Evolutionary conservation across 208 protist species (phyloP), one percentile per base, ranked within the genome.

Genomic region (Leishmania lainsoni): DNA sequence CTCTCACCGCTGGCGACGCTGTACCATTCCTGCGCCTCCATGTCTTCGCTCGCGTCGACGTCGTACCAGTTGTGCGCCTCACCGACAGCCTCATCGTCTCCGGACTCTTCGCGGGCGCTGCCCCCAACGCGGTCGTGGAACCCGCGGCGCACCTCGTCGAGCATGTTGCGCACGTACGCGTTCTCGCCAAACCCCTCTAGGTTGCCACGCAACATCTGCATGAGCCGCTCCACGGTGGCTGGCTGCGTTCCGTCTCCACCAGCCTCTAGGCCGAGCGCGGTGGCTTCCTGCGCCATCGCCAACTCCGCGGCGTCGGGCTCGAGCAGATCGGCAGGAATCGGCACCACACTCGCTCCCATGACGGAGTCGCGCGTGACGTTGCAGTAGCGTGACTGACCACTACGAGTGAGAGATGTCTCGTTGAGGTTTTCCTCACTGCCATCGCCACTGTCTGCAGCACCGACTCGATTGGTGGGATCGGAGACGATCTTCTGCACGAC

Each of bases 241-340:
- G 59, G 20, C 48, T 80, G 49, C 45, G 75, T 86, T 72, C 63
- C 58, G 14, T 65, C 73, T 39, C 52, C 42, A 12, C 54, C 75
- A 22, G 20, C 66, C 52, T 16, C 78, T 35, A 39, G 39, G n/a
- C 45, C 70, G 14, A 71, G n/a, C 20, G 59, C 51, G 39, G 65
- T 78, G 10, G 39, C 70, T 48, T 54, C 79, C 26, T 74, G 68
- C 17, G 22, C 68, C 42, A 69, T 61, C 48, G 35, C 75, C 8
- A 83, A 45, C 76, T 83, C 83, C 65, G 73, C 80, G 48, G 65
- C 75, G 49, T 84, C 76, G 20, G 80, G 82, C 49, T 86, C 88
- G 20, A 93, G 82, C 12, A 92, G 79, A 51, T 95, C 88, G 5
- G 76, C 86, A 3, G 91, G 91, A 75, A 95, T 90, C 49, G 86